Conservation (phyloP, 495 filamentous ascomycete species). For the Lasiosphaeria ovina region DNA sequence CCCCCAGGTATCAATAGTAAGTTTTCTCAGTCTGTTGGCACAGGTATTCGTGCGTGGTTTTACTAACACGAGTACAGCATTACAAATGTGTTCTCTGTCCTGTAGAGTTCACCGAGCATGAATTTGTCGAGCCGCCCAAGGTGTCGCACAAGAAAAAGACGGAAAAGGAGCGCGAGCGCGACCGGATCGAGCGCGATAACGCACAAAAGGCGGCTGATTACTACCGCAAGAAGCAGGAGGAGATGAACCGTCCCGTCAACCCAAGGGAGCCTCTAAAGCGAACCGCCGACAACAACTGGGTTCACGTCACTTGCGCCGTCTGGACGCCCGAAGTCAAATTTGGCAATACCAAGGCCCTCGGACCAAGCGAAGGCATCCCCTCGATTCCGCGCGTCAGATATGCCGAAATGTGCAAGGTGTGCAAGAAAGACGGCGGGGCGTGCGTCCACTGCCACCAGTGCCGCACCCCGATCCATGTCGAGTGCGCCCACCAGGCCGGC, state of each 20-base stretch:
- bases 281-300: slow-evolving; percentile 94
- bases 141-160: slow-evolving; percentile 81
- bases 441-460: slow-evolving; percentile 84
- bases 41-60: neutral
- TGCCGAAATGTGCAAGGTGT: slow-evolving; percentile 77
- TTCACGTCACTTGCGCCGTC: slow-evolving; percentile 90
- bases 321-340: slow-evolving; percentile 93
- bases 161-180: slow-evolving; percentile 86
- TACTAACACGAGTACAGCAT: slow-evolving; percentile 49
- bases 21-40: slow-evolving; percentile 25
- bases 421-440: slow-evolving; percentile 66
- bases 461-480: slow-evolving; percentile 77
- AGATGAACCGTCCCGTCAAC: slow-evolving; percentile 72
- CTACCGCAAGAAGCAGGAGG: slow-evolving; percentile 79
- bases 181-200: slow-evolving; percentile 77
- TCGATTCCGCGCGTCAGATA: slow-evolving; percentile 67
- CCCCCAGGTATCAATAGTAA: slow-evolving; percentile 79
- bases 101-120: slow-evolving; percentile 68
- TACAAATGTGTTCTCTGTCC: slow-evolving; percentile 94
- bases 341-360: slow-evolving; percentile 73
- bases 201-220: slow-evolving; percentile 69
- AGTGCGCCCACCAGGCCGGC: slow-evolving; percentile 80
- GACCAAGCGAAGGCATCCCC: slow-evolving; percentile 83
- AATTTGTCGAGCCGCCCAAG: slow-evolving; percentile 82
- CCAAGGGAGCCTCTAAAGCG: slow-evolving; percentile 91